Conservation (phyloP, 1,139 yeast species). For the Yarrowia galli region DNA sequence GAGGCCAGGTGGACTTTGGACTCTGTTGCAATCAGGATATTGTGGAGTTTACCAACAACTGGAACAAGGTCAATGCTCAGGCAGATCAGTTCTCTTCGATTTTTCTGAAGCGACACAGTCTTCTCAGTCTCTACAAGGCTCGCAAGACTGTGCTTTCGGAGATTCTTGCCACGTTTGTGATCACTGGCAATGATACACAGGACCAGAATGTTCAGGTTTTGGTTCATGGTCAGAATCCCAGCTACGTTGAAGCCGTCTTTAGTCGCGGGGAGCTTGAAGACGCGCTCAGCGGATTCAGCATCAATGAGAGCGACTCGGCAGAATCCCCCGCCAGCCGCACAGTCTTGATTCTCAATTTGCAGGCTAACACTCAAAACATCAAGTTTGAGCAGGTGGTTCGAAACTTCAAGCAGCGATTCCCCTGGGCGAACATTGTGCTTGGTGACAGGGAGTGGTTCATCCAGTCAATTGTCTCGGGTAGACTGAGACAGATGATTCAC, state of each 20-base stretch:
- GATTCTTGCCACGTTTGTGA: conserved; percentile 18
- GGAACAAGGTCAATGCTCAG: conserved; percentile 1
- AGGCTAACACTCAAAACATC: not conserved
- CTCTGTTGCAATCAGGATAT: conserved; percentile 27
- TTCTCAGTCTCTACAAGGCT: conserved; percentile 9
- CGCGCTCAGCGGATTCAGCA: not conserved
- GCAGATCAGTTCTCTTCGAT: not conserved
- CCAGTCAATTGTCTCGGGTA: conserved; percentile 28
- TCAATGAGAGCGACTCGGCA: not conserved
- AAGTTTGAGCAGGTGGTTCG: conserved; percentile 13
- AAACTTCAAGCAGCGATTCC: conserved; percentile 17
- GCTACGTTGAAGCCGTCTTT: conserved; percentile 10
- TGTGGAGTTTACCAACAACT: conserved; percentile 20
- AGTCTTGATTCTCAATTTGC: conserved; percentile 18
- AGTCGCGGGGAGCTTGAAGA: conserved; percentile 31
- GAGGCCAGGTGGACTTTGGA: conserved; percentile 24
- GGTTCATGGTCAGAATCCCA: conserved; percentile 28
- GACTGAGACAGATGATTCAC: conserved; percentile 29
- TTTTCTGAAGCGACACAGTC: conserved; percentile 18
- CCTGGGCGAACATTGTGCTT: conserved; percentile 29
- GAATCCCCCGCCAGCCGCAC: conserved; percentile 4
- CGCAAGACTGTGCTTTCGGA: conserved; percentile 22
- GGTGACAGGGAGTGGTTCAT: conserved; percentile 34
- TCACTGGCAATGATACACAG: conserved; percentile 14
- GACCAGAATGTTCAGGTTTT: conserved; percentile 18